These are phyloP conservation scores for Paxillus involutus DNA, from an alignment of 768 basidiomycete genomes.

Conservation along the genomic window DNA sequence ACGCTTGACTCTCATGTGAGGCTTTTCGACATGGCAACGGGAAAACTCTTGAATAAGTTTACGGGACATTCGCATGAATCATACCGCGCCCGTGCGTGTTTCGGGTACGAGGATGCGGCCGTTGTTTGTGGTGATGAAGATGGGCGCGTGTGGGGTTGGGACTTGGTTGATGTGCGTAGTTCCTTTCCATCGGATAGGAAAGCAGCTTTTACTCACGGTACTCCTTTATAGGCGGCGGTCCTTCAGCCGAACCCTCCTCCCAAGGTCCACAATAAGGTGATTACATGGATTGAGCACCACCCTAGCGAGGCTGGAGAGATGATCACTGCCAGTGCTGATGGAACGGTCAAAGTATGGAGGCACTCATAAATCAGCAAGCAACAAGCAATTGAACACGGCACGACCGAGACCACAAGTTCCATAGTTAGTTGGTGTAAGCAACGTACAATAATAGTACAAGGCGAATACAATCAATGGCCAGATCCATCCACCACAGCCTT, in stretches of 20 bases:
- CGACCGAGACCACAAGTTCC: background rate
- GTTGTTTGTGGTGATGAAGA: slow-evolving; percentile 90
- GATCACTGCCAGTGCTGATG: slow-evolving; percentile 89
- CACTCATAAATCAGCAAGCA: slow-evolving; percentile 32
- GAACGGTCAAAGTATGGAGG: slow-evolving; percentile 88
- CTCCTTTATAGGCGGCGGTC: slow-evolving; percentile 56
- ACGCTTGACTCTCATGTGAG: slow-evolving; percentile 84
- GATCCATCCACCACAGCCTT: slow-evolving; percentile 31
- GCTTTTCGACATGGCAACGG: slow-evolving; percentile 80
- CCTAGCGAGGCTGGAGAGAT: slow-evolving; percentile 80
- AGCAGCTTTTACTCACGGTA: background rate
- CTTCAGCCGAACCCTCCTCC: slow-evolving; percentile 73
- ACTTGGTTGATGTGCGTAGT: slow-evolving; percentile 76
- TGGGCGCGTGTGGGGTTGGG: slow-evolving; percentile 90
- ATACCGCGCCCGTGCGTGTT: slow-evolving; percentile 80
- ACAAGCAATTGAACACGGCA: background rate
- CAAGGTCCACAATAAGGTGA: slow-evolving; percentile 76
- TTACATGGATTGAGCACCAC: slow-evolving; percentile 92
- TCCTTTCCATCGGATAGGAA: background rate
- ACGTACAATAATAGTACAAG: slow-evolving; percentile 21
- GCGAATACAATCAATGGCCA: slow-evolving; percentile 12
- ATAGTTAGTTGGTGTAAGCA: background rate
- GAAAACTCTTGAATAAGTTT: slow-evolving; percentile 85
- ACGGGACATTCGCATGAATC: slow-evolving; percentile 70
- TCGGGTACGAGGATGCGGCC: slow-evolving; percentile 78